Conservation (phyloP, 352 stramenopile species). For the Elongisporangium anandrum region DNA sequence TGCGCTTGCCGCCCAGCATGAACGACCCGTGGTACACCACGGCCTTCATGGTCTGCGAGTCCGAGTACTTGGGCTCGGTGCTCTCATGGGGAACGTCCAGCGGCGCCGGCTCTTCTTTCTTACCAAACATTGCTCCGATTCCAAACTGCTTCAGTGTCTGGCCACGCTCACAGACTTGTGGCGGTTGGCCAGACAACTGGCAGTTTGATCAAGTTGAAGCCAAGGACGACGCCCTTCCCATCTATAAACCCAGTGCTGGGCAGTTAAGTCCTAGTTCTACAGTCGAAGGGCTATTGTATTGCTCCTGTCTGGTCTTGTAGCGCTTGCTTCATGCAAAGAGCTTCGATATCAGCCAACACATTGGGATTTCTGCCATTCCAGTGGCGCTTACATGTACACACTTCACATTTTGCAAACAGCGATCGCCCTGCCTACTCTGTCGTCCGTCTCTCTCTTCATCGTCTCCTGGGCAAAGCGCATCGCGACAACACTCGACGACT, state of each 20-base stretch:
- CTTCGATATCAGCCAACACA: too few relatives aligned
- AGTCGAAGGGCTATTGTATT: too few relatives aligned
- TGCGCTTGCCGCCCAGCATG: conserved; percentile 19
- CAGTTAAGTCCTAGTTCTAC: too few relatives aligned
- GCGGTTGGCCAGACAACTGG: not conserved
- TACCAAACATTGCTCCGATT: not conserved
- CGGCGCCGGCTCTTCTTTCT: not conserved
- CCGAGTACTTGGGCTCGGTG: conserved; percentile 24
- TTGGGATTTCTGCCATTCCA: not conserved
- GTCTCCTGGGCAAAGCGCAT: not conserved
- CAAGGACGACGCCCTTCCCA: not conserved
- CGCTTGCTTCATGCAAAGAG: too few relatives aligned
- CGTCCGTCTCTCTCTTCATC: not conserved
- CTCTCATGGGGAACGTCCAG: not conserved
- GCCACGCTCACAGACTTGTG: not conserved
- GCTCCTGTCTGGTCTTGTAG: too few relatives aligned
- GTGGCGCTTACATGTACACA: not conserved
- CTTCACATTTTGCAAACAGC: not conserved
- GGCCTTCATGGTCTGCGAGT: conserved; percentile 26
- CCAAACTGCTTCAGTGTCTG: not conserved
- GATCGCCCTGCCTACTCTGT: not conserved
- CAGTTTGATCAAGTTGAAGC: not conserved
- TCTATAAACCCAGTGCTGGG: too few relatives aligned
- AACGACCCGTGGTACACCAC: conserved; percentile 20
- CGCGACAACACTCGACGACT: not conserved